Conservation (phyloP, 371 early-diverging fungal genomes). For the Mucor irregularis region DNA sequence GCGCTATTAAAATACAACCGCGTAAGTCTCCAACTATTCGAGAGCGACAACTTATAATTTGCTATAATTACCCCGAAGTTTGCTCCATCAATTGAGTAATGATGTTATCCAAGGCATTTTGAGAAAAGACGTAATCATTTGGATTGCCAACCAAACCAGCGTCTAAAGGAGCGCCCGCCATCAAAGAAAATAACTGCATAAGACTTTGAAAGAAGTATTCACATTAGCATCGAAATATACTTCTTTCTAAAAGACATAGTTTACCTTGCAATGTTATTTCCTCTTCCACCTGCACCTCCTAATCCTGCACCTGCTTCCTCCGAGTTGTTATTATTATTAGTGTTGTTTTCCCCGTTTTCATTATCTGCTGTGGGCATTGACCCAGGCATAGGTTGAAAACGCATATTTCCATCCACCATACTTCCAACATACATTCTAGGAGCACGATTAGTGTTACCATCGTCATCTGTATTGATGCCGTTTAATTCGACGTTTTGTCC, state of each 20-base stretch:
- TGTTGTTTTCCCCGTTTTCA: not conserved
- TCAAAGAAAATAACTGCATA: slow-evolving; percentile 36
- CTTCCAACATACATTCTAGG: slow-evolving; percentile 36
- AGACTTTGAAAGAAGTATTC: slow-evolving; percentile 18
- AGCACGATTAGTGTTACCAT: not conserved
- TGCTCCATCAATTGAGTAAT: slow-evolving; percentile 83
- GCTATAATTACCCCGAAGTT: slow-evolving; percentile 42
- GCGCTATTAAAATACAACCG: slow-evolving; percentile 29
- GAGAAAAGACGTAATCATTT: slow-evolving; percentile 65
- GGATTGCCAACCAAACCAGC: slow-evolving; percentile 53
- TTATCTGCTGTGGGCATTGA: not conserved
- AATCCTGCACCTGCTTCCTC: not conserved
- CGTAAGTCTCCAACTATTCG: not conserved
- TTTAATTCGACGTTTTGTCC: slow-evolving; percentile 3
- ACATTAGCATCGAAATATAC: not conserved
- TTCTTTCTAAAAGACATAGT: not conserved
- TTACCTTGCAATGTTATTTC: slow-evolving; percentile 28
- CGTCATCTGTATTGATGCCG: not conserved
- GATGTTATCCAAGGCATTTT: slow-evolving; percentile 72
- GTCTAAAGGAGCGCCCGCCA: slow-evolving; percentile 36
- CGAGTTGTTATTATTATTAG: not conserved
- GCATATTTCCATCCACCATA: slow-evolving; percentile 34
- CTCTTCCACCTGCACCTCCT: slow-evolving; percentile 1
- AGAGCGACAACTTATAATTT: too few relatives aligned
- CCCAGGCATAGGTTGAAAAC: slow-evolving; percentile 26